A percentile compares a stretch with the other conserved stretches of the same genome.
Conservation (phyloP, 2,329 filamentous ascomycete species). For the Curvularia sp. region DNA sequence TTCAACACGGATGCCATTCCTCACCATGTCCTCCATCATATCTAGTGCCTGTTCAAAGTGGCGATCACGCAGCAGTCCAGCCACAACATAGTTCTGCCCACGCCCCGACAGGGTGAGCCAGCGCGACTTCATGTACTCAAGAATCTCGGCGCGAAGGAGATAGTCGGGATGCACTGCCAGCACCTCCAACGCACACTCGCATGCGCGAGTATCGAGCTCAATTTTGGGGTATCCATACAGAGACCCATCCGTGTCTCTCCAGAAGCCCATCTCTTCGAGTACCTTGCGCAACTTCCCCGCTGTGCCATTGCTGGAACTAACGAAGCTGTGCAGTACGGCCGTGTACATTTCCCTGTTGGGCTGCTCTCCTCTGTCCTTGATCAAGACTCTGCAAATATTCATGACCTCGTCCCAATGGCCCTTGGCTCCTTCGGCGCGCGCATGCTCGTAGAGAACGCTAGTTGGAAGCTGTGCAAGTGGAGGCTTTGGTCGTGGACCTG, state of each 20-base stretch:
- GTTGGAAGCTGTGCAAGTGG: constrained; percentile 37
- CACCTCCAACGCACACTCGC: constrained; percentile 74
- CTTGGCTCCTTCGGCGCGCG: constrained; percentile 36
- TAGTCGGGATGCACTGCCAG: constrained; percentile 88
- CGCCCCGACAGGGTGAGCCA: constrained; percentile 71
- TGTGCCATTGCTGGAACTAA: constrained; percentile 68
- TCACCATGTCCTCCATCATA: constrained; percentile 71
- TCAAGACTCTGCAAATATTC: constrained; percentile 63
- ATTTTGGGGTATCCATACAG: constrained; percentile 59
- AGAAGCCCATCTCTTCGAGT: constrained; percentile 72
- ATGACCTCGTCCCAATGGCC: constrained; percentile 39
- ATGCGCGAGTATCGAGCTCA: constrained; percentile 69
- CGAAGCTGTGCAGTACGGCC: constrained; percentile 75
- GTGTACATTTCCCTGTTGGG: constrained; percentile 72
- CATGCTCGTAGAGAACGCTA: constrained; percentile 40
- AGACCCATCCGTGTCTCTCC: constrained; percentile 10
- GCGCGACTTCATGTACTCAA: constrained; percentile 74
- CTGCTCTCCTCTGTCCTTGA: constrained; percentile 62
- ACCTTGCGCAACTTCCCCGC: constrained; percentile 67
- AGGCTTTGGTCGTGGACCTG: constrained; percentile 8
- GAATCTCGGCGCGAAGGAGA: constrained; percentile 71
- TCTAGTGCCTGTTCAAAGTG: constrained; percentile 82
- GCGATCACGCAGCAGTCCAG: constrained; percentile 79
- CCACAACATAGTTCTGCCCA: constrained; percentile 70
- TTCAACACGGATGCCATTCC: constrained; percentile 62